Percentiles rank a stretch among this genome's conserved stretches.
phyloP scores from a whole-genome alignment of 805 yeast genomes.

The Ogataea nonfermentans region DNA sequence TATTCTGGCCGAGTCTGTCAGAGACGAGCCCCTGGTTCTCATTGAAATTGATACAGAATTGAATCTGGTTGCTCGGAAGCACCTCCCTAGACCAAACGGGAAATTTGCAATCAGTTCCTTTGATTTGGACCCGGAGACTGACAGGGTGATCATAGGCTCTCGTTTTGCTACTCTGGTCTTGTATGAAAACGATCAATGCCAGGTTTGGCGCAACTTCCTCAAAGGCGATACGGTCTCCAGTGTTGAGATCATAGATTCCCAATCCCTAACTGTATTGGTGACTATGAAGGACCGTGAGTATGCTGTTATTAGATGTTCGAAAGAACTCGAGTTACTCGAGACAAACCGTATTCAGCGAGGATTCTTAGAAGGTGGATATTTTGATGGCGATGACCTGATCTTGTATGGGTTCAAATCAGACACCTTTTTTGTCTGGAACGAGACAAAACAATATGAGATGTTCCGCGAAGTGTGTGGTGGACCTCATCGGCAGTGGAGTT shows the following conservation, averaged over 20 bases:
- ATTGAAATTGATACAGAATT: conserved; percentile 36
- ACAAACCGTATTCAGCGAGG: conserved; percentile 71
- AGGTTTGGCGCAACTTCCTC: conserved; percentile 46
- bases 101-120: conserved; percentile 61
- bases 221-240: conserved; percentile 71
- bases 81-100: conserved; percentile 28
- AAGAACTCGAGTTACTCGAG: conserved; percentile 14
- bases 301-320: conserved; percentile 34
- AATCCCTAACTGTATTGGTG: conserved; percentile 34
- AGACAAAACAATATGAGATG: conserved; percentile 68
- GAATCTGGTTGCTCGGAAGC: conserved; percentile 14
- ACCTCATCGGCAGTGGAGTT: conserved; percentile 80
- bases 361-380: conserved; percentile 71
- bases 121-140: conserved; percentile 37
- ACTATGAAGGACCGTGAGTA: conserved; percentile 71
- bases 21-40: conserved; percentile 50
- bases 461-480: conserved; percentile 83
- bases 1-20: conserved; percentile 63
- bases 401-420: conserved; percentile 83
- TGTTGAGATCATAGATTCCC: conserved; percentile 38
- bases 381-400: conserved; percentile 47
- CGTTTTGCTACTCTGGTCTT: conserved; percentile 62
- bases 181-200: conserved; percentile 21
- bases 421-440: conserved; percentile 78
- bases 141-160: conserved; percentile 62